Percentiles rank a stretch among this genome's conserved stretches.
Conservation (phyloP, 164 flowering plant species). For the Paratinospora sagittata region DNA sequence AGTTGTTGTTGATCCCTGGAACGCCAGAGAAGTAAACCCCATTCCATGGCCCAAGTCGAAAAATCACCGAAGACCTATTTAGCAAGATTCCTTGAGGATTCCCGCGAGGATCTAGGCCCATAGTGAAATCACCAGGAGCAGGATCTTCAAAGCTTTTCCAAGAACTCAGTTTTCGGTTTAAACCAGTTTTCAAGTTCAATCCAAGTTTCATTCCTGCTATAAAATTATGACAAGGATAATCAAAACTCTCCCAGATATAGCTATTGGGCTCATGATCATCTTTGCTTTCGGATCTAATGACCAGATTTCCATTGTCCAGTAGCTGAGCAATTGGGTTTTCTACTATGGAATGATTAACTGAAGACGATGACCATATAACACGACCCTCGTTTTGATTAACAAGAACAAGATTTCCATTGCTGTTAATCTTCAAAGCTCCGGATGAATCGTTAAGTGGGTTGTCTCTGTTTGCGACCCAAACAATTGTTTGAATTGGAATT, state of each 20-base stretch:
- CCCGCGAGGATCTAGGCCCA: too few species aligned
- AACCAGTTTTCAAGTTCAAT: conserved; percentile 11
- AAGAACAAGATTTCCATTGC: conserved; percentile 9
- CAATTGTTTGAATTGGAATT: too few species aligned
- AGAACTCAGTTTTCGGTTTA: conserved; percentile 18
- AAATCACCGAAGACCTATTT: too few species aligned
- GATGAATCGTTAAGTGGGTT: too few species aligned
- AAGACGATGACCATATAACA: conserved; percentile 2
- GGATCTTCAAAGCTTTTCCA: conserved; percentile 41
- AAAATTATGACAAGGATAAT: conserved; percentile 3
- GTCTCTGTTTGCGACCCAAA: too few species aligned
- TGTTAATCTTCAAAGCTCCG: too few species aligned
- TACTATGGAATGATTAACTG: background rate
- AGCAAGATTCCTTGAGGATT: too few species aligned
- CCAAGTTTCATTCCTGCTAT: conserved; percentile 30
- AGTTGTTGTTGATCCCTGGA: background rate
- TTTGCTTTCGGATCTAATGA: background rate
- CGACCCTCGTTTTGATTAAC: background rate
- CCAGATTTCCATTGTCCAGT: conserved; percentile 12
- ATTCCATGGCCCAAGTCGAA: conserved; percentile 19
- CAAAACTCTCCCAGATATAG: conserved; percentile 14
- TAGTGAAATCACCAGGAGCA: conserved; percentile 17
- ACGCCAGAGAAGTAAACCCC: conserved; percentile 11
- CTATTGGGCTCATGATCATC: background rate
- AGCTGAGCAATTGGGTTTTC: background rate